phyloP scores from a whole-genome alignment of 768 basidiomycete species.

The Amanita jacksonii region DNA sequence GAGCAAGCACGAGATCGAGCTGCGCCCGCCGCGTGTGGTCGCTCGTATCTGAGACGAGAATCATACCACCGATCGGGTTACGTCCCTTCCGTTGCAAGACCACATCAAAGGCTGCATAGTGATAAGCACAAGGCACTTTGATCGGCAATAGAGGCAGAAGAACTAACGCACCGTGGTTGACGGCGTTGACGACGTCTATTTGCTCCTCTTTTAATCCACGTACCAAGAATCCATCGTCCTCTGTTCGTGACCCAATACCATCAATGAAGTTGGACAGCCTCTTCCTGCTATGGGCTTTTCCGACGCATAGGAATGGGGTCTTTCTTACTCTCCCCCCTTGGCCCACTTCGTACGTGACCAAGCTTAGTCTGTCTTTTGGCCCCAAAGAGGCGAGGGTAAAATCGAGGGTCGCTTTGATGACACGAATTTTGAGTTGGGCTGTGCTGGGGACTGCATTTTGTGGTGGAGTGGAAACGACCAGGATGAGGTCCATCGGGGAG shows the following conservation, averaged over 20 bases:
- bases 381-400: constrained; percentile 76
- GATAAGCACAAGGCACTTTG: constrained; percentile 5
- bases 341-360: constrained; percentile 93
- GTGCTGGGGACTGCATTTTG: constrained; percentile 64
- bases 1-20: constrained; percentile 96
- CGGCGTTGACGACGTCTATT: constrained; percentile 96
- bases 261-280: constrained; percentile 75
- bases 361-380: constrained; percentile 69
- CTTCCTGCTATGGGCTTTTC: constrained; percentile 56
- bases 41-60: constrained; percentile 86
- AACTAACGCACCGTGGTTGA: constrained; percentile 71
- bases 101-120: constrained; percentile 67
- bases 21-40: constrained; percentile 91
- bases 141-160: neutral
- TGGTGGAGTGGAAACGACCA: constrained; percentile 83
- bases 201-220: constrained; percentile 82
- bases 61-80: constrained; percentile 85
- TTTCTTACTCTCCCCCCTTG: constrained; percentile 73
- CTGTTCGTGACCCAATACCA: constrained; percentile 40
- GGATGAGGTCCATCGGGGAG: constrained; percentile 84
- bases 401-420: constrained; percentile 82
- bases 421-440: constrained; percentile 77
- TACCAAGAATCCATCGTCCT: constrained; percentile 51
- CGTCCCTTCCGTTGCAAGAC: constrained; percentile 90
- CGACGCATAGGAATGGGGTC: constrained; percentile 84